Base-by-base conservation (phyloP, 2,329 filamentous ascomycete species). In the Tolypocladium inflatum region DNA sequence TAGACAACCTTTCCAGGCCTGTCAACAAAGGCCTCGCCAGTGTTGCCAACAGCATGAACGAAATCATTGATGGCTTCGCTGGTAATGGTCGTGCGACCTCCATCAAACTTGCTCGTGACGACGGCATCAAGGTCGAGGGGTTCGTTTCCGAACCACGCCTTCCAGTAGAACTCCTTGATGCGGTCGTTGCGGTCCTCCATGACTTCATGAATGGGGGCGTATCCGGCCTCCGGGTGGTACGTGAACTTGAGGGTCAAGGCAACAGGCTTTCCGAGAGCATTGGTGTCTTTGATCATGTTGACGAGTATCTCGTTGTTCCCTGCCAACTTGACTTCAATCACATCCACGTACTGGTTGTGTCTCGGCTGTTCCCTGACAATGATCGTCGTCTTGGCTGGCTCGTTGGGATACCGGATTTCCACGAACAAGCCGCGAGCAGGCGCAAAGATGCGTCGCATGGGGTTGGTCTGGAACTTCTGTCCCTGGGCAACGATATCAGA, bases 91-190 rank as follows among this genome's bases (percentile, higher is more conserved):
- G 91, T 84, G 65, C 87, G 86, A 63, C 94, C 94, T 69, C 94
- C 94, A 64, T 94, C 90, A 69, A 99, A 99, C 65, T 86, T 87
- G 69, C 90, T 88, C 7, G 90, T 92, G 56, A 96, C 89, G 41
- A 90, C 81, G 19, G 89, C 87, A 67, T 97, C 88, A 57, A 97
- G 89, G 57, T 95, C 87, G 55, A 95, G 81, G 50, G 81, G 75
- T 68, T 96, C 92, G 60, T 92, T 83, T 48, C 91, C 94, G 67
- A 99, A 99, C 94, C 94, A 99, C 64, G 95, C 87, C 65, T 87
- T 87, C 86, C 96, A 99, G 81, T 99, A 99, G 73, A 99, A 99
- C 74, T 96, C 90, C 80, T 99, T 99, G 80, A 99, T 97, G 63
- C 91, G 89, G 71, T 99, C 93, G 71, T 99, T 99, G 69, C 94